Percentiles rank a stretch among this genome's conserved stretches.
phyloP scores from a whole-genome alignment of 768 basidiomycete species.

The Mycena amicta region DNA sequence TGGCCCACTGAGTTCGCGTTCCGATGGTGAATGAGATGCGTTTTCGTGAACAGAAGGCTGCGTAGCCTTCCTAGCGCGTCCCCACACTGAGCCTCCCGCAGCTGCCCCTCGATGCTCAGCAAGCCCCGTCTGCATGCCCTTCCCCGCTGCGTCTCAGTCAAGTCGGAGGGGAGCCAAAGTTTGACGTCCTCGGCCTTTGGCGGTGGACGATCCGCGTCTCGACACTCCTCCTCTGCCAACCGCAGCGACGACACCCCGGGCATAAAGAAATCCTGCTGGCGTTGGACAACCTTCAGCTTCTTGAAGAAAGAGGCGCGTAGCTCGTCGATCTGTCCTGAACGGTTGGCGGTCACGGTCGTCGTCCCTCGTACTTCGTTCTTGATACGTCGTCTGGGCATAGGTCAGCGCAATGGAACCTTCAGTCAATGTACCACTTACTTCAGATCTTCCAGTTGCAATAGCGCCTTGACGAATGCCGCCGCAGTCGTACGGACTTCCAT shows the following conservation, averaged over 20 bases:
- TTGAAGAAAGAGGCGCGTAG: too few relatives aligned
- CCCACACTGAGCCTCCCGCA: constrained; percentile 14
- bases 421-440: not conserved
- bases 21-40: constrained; percentile 1
- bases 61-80: not conserved
- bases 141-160: not conserved
- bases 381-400: too few relatives aligned
- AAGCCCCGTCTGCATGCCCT: not conserved
- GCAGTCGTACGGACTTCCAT: not conserved
- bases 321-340: constrained; percentile 1
- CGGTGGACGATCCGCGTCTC: too few relatives aligned
- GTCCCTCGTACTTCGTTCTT: too few relatives aligned
- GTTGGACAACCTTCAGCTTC: too few relatives aligned
- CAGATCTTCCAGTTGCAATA: too few relatives aligned
- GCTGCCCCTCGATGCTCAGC: not conserved
- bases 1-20: not conserved
- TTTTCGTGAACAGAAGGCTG: constrained; percentile 5
- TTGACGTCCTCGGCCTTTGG: too few relatives aligned
- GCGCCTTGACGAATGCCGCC: not conserved
- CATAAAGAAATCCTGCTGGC: too few relatives aligned
- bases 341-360: not conserved
- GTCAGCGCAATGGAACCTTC: not conserved
- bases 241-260: too few relatives aligned
- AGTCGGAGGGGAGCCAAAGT: too few relatives aligned
- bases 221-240: too few relatives aligned